Evolutionary conservation across 2,329 filamentous ascomycete species (phyloP), one percentile per base, ranked within the genome.

Genomic region (Juglanconis juglandina): DNA sequence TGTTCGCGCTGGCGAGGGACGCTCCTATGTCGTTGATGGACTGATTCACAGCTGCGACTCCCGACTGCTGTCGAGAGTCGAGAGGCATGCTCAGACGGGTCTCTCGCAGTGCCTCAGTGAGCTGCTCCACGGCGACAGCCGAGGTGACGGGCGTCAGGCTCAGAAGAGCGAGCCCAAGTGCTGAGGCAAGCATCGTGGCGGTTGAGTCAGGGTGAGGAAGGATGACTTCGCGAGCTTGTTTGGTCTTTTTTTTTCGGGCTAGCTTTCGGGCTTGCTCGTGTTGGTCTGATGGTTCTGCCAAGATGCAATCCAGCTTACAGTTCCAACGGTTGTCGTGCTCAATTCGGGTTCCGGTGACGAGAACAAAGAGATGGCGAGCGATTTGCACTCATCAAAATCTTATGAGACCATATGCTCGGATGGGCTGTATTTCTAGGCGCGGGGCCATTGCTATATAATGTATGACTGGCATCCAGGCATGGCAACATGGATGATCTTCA

Each of bases 151-250:
- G 33, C 13, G 56, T 48, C 4, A 58, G 30, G 10, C 48, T 9
- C 39, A 58, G 2, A 39, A 58, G 37, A 48, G 49, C 49, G 49
- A 53, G 49, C 10, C 48, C n/a, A 9, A 30, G 46, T 4, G 41
- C 32, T 9, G 56, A 58, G 32, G 37, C 34, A 33, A 58, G 32
- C 56, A 58, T 58, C 39, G 17, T 58, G 49, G 32, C 35, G 37
- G 42, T 32, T 41, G 24, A 24, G 24, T 24, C 8, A 30, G 24
- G 4, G 44, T 9, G 14, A 7, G 44, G 14, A 24, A 8, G 24
- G 17, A 30, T 7, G 44, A 24, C 17, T 24, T 9, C 17, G n/a
- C n/a, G 44, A 17, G 17, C 5, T 11, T 17, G 14, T 47, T 24
- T 14, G 5, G 13, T 14, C n/a, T n/a, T 11, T 32, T 17, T 7